Evolutionary conservation across 345 rosid genomes (phyloP), one percentile per base, ranked within the genome.

Genomic region (Gossypium australe): DNA sequence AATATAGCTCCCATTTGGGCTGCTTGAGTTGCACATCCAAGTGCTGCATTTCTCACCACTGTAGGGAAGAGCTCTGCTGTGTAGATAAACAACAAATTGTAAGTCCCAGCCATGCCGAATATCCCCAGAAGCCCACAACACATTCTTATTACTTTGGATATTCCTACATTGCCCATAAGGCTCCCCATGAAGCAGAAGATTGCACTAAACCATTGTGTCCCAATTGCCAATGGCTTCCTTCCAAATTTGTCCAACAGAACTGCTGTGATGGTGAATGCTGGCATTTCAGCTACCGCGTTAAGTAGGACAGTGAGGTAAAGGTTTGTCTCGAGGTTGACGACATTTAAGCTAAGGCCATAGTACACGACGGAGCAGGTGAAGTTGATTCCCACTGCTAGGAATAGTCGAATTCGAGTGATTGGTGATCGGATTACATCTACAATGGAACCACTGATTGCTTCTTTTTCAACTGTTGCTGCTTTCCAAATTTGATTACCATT

Each of bases 281-380:
- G 98, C 90, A 90, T 87, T 68, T 94, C 98, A 0, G 97, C 90
- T 10, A 89, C 76, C 0, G 95, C 94, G 17, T 94, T 94, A 61
- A 94, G 83, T 60, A 89, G 77, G 14, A 94, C 97, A 34, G 56
- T 92, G 51, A 92, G 51, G 89, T 92, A 88, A 11, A 94, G 88
- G 73, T 94, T 91, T 52, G 97, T 94, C 44, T 87, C 75, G n/a
- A 94, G 95, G 84, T 94, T 94, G 13, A 88, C 94, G 12, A 91
- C 97, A 49, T 94, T 94, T 49, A 94, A 84, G 84, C 95, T 90
- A 12, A 94, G 80, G n/a, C 98, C 98, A 34, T 94, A 94, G 84
- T 94, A 94, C 13, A 94, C 97, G 7, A 91, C 79, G 0, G 98
- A 83, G 79, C 90, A 86, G 2, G 84, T 74, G 84, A 94, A 94